These are phyloP conservation scores for Trichophyton rubrum DNA, from an alignment of 2,329 filamentous ascomycete genomes.

Conservation along the genomic window DNA sequence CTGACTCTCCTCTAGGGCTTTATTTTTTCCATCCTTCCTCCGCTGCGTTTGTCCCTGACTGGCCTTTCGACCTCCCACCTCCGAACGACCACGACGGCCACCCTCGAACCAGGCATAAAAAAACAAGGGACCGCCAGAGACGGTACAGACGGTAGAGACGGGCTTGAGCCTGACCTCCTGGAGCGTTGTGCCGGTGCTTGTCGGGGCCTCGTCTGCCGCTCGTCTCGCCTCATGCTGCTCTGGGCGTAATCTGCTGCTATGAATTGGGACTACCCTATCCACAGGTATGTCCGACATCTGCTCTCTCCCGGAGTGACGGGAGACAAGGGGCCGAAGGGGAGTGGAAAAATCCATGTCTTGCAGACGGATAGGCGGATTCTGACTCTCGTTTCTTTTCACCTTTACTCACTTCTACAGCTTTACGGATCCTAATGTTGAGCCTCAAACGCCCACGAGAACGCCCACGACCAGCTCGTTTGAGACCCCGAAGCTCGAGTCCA, in stretches of 20 bases:
- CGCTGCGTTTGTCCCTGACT: no score
- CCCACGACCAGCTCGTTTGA: conserved; percentile 29
- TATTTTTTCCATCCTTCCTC: no score
- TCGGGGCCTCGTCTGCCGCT: conserved; percentile 24
- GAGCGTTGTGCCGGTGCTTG: background rate
- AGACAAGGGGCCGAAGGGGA: no score
- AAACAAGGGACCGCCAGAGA: no score
- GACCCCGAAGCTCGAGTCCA: conserved; percentile 36
- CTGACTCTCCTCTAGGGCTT: no score
- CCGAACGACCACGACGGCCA: background rate
- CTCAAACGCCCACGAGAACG: conserved; percentile 36
- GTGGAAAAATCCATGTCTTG: background rate
- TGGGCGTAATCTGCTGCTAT: conserved; percentile 29
- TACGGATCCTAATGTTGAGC: conserved; percentile 36
- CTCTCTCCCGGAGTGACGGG: no score
- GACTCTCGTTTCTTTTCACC: conserved; percentile 18
- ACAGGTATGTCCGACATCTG: conserved; percentile 28
- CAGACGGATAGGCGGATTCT: background rate
- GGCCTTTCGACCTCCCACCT: background rate
- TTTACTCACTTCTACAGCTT: conserved; percentile 27
- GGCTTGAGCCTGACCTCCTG: background rate
- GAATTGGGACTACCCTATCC: conserved; percentile 36
- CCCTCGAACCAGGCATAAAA: background rate
- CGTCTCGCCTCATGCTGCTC: conserved; percentile 29
- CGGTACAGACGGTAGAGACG: no score